Conservation (phyloP, 306 rosid species). For the Morella rubra region DNA sequence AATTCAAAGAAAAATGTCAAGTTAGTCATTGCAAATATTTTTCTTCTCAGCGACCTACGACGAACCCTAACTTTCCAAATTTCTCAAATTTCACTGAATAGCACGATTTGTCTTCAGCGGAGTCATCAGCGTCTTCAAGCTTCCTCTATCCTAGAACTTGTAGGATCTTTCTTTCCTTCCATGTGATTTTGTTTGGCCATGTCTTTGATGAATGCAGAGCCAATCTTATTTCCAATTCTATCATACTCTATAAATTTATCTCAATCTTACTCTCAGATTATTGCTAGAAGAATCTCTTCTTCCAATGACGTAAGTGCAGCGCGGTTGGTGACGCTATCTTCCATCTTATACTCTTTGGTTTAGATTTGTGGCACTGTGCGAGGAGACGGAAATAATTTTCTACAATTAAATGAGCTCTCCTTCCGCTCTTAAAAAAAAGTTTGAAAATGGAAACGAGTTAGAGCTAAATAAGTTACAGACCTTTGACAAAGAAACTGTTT, state of each 20-base stretch:
- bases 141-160: slow-evolving; percentile 53
- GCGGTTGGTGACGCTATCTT: slow-evolving; percentile 43
- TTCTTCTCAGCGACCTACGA: too few species aligned
- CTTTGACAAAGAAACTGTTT: too few species aligned
- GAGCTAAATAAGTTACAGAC: too few species aligned
- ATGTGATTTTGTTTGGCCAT: slow-evolving; percentile 46
- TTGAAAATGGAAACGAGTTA: too few species aligned
- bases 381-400: slow-evolving; percentile 23
- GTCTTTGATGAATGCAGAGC: slow-evolving; percentile 45
- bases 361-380: slow-evolving; percentile 31
- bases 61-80: too few species aligned
- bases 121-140: too few species aligned
- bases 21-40: too few species aligned
- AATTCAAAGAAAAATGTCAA: too few species aligned
- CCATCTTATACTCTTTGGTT: slow-evolving; percentile 36
- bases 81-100: too few species aligned
- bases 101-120: too few species aligned
- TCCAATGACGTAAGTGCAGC: slow-evolving; percentile 34
- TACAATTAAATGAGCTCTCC: slow-evolving; percentile 29
- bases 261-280: slow-evolving; percentile 53
- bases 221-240: slow-evolving; percentile 47
- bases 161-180: slow-evolving; percentile 80
- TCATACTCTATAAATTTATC: slow-evolving; percentile 36
- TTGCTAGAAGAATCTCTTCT: slow-evolving; percentile 52
- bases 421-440: background rate